Conservation (phyloP, 768 basidiomycete genomes). For the Suillus paluster region DNA sequence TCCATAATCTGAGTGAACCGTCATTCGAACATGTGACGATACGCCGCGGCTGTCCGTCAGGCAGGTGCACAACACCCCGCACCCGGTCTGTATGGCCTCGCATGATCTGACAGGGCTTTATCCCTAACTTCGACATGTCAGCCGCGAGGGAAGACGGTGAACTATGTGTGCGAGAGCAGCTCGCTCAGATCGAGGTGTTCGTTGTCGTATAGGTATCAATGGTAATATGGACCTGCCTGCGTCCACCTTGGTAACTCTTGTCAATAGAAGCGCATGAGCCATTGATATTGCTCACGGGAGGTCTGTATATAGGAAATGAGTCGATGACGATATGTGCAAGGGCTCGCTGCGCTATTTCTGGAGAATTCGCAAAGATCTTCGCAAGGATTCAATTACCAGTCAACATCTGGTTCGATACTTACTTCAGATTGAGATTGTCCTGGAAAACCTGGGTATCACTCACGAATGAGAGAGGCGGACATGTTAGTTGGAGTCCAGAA, state of each 20-base stretch:
- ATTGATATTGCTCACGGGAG: not conserved
- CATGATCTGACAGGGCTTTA: not conserved
- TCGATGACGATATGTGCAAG: no score
- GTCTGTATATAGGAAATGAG: no score
- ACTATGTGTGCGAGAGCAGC: no score
- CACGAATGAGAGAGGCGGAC: no score
- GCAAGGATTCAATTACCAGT: no score
- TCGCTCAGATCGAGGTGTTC: no score
- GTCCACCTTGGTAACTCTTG: not conserved
- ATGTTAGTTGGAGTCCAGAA: not conserved
- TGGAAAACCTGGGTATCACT: no score
- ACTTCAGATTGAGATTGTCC: no score
- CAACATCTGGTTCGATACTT: no score
- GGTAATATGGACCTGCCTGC: not conserved
- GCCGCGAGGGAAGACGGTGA: not conserved
- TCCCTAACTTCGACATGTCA: not conserved
- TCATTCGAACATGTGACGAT: not conserved
- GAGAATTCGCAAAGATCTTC: no score
- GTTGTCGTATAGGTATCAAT: no score
- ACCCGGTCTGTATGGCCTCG: not conserved
- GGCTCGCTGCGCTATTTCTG: no score
- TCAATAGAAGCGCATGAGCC: not conserved
- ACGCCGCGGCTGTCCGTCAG: not conserved
- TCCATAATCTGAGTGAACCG: not conserved
- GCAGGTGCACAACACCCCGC: not conserved